Evolutionary conservation across 2,329 filamentous ascomycete species (phyloP).

Genomic region (Ophiostoma quercus): DNA sequence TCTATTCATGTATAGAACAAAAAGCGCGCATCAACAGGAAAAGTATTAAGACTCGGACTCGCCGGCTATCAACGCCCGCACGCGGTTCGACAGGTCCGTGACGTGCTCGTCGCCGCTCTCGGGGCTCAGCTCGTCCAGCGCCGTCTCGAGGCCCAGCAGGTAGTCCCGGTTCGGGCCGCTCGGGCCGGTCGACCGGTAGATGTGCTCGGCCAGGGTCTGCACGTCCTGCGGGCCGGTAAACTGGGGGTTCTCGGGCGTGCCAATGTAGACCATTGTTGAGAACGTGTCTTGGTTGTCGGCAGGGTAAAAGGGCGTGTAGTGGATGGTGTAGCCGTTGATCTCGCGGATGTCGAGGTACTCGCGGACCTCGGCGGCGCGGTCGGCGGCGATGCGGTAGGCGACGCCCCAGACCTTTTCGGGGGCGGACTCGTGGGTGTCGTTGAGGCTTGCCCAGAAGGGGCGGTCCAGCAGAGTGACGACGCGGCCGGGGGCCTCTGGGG

Average conservation of each 20-base stretch:
- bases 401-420: conserved; percentile 79
- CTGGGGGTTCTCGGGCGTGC: conserved; percentile 85
- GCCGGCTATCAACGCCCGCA: conserved; percentile 43
- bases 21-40: no score
- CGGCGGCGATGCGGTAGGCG: conserved; percentile 75
- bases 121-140: conserved; percentile 64
- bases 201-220: conserved; percentile 71
- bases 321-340: conserved; percentile 94
- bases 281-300: conserved; percentile 42
- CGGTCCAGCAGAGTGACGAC: conserved; percentile 90
- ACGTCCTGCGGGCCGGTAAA: conserved; percentile 82
- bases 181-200: conserved; percentile 68
- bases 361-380: conserved; percentile 72
- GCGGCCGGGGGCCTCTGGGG: conserved; percentile 77
- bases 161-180: conserved; percentile 91
- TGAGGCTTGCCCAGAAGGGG: conserved; percentile 73
- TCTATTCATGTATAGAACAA: no score
- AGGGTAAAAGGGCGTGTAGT: conserved; percentile 79
- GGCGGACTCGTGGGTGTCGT: conserved; percentile 58
- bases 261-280: conserved; percentile 78
- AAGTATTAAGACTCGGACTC: no score
- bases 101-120: conserved; percentile 82
- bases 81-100: conserved; percentile 69
- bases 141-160: conserved; percentile 70
- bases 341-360: conserved; percentile 90